Evolutionary conservation across 345 rosid genomes (phyloP).

Genomic region (Hibiscus trionum): DNA sequence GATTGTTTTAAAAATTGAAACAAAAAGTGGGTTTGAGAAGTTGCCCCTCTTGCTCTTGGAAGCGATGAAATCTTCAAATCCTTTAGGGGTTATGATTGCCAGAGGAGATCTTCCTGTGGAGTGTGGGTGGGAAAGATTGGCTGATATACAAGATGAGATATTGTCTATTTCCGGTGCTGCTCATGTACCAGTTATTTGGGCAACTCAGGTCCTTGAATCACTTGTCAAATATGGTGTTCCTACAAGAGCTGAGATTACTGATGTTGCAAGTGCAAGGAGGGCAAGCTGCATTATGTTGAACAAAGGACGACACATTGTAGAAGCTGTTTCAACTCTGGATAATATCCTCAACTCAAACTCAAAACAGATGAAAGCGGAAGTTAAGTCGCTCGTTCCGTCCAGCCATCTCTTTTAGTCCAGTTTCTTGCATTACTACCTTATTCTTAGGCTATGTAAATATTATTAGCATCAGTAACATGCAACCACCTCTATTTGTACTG

Average conservation of each 20-base stretch:
- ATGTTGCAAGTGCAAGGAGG: constrained; percentile 52
- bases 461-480: constrained; percentile 6
- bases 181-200: constrained; percentile 52
- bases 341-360: constrained; percentile 35
- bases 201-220: constrained; percentile 67
- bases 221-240: constrained; percentile 65
- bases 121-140: constrained; percentile 71
- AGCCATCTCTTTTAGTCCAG: constrained; percentile 11
- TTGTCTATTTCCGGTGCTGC: constrained; percentile 42
- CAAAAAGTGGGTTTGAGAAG: constrained; percentile 45
- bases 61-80: constrained; percentile 59
- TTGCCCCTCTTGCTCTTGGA: constrained; percentile 45
- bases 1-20: constrained; percentile 56
- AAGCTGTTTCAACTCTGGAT: constrained; percentile 50
- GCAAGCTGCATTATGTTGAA: constrained; percentile 60
- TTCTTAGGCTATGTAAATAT: background rate
- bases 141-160: constrained; percentile 61
- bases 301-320: constrained; percentile 51
- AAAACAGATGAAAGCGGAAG: constrained; percentile 20
- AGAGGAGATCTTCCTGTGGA: constrained; percentile 78
- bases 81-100: constrained; percentile 66
- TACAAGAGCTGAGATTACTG: constrained; percentile 66
- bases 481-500: background rate
- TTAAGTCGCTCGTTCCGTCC: constrained; percentile 24
- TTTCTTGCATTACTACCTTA: background rate